These are phyloP conservation scores for Cladosporium sp. DNA, from an alignment of 2,329 filamentous ascomycete species.

Conservation along the genomic window DNA sequence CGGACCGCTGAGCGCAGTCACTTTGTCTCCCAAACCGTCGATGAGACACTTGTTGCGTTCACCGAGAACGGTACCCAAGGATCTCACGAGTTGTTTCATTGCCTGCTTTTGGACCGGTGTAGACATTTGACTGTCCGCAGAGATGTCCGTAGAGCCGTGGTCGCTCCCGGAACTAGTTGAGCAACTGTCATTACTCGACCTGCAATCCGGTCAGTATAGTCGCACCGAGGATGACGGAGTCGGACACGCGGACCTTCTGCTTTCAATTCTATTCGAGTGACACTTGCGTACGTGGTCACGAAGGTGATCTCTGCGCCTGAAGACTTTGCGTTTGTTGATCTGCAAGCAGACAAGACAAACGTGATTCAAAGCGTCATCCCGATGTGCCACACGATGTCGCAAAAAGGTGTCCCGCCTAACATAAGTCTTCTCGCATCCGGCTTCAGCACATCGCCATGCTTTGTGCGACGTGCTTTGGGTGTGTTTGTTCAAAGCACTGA, in stretches of 20 bases:
- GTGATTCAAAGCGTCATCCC: not conserved
- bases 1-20: not conserved
- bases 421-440: not conserved
- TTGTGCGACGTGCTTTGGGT: constrained; percentile 2
- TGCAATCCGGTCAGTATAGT: not conserved
- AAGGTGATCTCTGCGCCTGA: constrained; percentile 9
- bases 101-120: constrained; percentile 1
- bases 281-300: constrained; percentile 9
- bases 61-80: not conserved
- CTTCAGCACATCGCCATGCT: constrained; percentile 4
- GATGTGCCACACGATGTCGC: not conserved
- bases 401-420: constrained; percentile 1
- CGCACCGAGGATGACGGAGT: not conserved
- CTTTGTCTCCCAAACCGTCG: not conserved
- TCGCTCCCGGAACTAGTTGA: not conserved
- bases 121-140: not conserved
- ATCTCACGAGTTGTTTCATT: constrained; percentile 3
- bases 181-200: not conserved
- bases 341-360: not conserved
- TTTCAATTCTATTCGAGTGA: not conserved
- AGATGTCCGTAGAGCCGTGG: too few relatives aligned
- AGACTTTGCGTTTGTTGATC: not conserved
- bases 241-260: not conserved
- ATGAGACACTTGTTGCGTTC: not conserved
- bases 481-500: not conserved